Conservation (phyloP, 176 grass and related monocot genomes). For the Carex littledalei region DNA sequence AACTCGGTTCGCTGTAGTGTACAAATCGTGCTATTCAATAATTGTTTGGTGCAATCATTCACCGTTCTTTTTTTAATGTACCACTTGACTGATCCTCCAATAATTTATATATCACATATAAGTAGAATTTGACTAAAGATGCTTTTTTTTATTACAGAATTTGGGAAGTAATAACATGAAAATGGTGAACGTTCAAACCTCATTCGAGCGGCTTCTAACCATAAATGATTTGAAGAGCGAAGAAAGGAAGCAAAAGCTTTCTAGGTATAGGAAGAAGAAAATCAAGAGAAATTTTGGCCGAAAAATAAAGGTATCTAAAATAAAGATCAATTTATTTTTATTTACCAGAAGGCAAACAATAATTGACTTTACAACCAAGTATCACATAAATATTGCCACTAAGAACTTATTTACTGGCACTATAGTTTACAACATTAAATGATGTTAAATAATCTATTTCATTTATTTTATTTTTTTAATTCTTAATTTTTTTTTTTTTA, state of each 20-base stretch:
- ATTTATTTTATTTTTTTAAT: neutral
- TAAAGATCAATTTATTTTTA: neutral
- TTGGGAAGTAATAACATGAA: constrained; percentile 53
- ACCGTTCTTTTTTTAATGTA: neutral
- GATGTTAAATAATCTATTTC: neutral
- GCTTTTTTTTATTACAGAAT: constrained; percentile 41
- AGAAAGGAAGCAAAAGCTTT: constrained; percentile 93
- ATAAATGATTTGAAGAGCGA: constrained; percentile 72
- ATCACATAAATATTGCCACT: neutral
- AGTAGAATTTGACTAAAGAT: neutral
- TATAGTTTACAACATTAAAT: neutral
- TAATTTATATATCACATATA: neutral
- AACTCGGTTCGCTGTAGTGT: neutral
- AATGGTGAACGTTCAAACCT: constrained; percentile 34
- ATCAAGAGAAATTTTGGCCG: constrained; percentile 88
- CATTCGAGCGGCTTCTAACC: constrained; percentile 71
- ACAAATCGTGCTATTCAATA: neutral
- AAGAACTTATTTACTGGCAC: neutral
- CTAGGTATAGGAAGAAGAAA: constrained; percentile 97
- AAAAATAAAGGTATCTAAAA: constrained; percentile 84
- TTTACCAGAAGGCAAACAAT: neutral
- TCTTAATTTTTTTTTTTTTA: neutral
- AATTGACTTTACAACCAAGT: neutral
- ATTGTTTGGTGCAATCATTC: constrained; percentile 1
- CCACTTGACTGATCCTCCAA: neutral